Conservation (phyloP, 352 stramenopile species). For the Phytophthora fragariaefolia region DNA sequence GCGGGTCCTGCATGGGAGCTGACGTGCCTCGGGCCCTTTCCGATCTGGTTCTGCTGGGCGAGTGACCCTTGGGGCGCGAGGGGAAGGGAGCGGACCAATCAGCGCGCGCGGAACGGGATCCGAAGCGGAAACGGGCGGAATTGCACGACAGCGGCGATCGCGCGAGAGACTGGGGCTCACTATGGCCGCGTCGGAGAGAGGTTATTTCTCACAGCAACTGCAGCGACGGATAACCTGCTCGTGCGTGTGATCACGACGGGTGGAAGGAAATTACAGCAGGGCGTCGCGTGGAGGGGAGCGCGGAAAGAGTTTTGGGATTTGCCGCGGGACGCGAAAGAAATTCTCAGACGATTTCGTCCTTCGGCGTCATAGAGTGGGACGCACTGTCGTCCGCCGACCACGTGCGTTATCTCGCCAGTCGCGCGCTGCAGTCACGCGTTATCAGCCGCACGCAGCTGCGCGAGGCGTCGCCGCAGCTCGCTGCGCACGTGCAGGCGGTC, state of each 20-base stretch:
- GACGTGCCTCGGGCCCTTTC: constrained; percentile 22
- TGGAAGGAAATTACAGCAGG: no score
- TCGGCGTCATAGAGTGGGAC: constrained; percentile 23
- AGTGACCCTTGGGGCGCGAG: constrained; percentile 17
- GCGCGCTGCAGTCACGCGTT: not conserved
- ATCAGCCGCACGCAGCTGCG: constrained; percentile 3
- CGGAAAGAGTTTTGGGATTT: no score
- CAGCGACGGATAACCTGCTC: no score
- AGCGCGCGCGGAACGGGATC: constrained; percentile 8
- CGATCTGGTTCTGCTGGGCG: constrained; percentile 31
- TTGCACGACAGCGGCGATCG: not conserved
- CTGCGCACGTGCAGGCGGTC: constrained; percentile 52
- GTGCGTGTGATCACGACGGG: no score
- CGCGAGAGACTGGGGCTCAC: no score
- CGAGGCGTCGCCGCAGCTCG: constrained; percentile 52
- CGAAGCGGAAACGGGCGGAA: not conserved
- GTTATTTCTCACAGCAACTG: no score
- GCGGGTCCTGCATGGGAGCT: not conserved
- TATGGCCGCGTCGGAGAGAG: no score
- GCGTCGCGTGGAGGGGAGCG: no score
- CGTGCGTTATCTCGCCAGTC: not conserved
- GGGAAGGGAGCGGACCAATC: constrained; percentile 31
- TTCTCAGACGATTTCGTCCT: constrained; percentile 21
- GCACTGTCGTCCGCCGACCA: no score
- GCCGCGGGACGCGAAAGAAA: constrained; percentile 22